A percentile compares a stretch with the other conserved stretches of the same genome.
Evolutionary conservation across 768 basidiomycete species (phyloP).

Genomic region (Pisolithus orientalis): DNA sequence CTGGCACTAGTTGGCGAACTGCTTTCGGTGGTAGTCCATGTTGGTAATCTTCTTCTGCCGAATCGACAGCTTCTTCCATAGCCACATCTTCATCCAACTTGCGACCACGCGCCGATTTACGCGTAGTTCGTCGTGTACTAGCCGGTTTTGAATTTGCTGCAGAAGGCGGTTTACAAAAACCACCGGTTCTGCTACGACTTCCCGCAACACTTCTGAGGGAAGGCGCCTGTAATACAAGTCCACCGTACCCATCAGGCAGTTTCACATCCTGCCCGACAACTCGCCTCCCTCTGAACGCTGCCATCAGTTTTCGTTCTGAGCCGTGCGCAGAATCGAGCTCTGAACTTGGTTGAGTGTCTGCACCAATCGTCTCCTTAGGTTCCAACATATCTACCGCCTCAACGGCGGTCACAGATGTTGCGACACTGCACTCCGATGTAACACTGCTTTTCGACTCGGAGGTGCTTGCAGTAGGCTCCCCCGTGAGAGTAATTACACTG

Average conservation of each 20-base stretch:
- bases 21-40: not conserved
- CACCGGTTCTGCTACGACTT: conserved; percentile 6
- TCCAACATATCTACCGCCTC: conserved; percentile 1
- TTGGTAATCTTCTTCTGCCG: conserved; percentile 17
- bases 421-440: not conserved
- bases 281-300: conserved; percentile 71
- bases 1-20: conserved; percentile 37
- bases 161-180: conserved; percentile 1
- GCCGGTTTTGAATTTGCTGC: conserved; percentile 10
- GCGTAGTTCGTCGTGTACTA: conserved; percentile 3
- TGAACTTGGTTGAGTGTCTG: not conserved
- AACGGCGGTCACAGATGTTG: conserved; percentile 6
- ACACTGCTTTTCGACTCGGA: conserved; percentile 3
- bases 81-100: conserved; percentile 25
- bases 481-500: conserved; percentile 5
- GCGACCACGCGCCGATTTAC: conserved; percentile 19
- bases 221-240: conserved; percentile 49
- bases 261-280: conserved; percentile 60
- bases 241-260: conserved; percentile 62
- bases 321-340: not conserved
- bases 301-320: conserved; percentile 30
- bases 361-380: not conserved
- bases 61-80: conserved; percentile 11
- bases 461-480: conserved; percentile 4
- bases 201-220: conserved; percentile 8